These are phyloP conservation scores for Antarctomyces pellizariae DNA, from an alignment of 495 filamentous ascomycete genomes.

Conservation along the genomic window DNA sequence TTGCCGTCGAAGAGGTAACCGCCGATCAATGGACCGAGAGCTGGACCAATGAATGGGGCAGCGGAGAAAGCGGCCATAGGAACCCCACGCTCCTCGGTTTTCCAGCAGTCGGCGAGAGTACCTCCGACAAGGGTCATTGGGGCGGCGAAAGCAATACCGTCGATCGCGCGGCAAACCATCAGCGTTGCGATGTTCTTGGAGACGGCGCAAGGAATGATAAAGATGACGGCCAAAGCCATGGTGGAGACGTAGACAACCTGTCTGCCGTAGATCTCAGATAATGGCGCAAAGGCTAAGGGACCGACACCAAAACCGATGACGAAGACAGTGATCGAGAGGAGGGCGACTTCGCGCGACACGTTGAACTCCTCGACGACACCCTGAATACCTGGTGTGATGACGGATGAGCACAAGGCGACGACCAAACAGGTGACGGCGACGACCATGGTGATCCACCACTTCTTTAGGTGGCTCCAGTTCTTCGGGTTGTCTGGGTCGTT, in stretches of 20 bases:
- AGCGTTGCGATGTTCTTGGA: slow-evolving; percentile 52
- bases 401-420: slow-evolving; percentile 36
- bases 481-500: slow-evolving; percentile 44
- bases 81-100: slow-evolving; percentile 56
- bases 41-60: slow-evolving; percentile 57
- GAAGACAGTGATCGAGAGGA: slow-evolving; percentile 47
- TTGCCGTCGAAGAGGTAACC: slow-evolving; percentile 44
- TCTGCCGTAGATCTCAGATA: slow-evolving; percentile 49
- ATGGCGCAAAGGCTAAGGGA: slow-evolving; percentile 63
- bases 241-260: slow-evolving; percentile 40
- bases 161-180: slow-evolving; percentile 46
- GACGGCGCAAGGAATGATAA: slow-evolving; percentile 57
- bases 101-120: slow-evolving; percentile 61
- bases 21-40: slow-evolving; percentile 48
- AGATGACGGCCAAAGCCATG: slow-evolving; percentile 41
- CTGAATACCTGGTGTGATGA: slow-evolving; percentile 43
- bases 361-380: slow-evolving; percentile 34
- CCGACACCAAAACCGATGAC: slow-evolving; percentile 60
- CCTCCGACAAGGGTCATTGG: slow-evolving; percentile 71
- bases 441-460: slow-evolving; percentile 47
- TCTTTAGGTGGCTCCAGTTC: slow-evolving; percentile 38
- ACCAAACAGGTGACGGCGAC: slow-evolving; percentile 40
- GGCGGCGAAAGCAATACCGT: slow-evolving; percentile 62
- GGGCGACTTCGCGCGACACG: slow-evolving; percentile 39
- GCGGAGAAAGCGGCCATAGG: slow-evolving; percentile 74